These are phyloP conservation scores for Pseudonitzschia delicatissima DNA, from an alignment of 108 stramenopile genomes.

Conservation along the genomic window DNA sequence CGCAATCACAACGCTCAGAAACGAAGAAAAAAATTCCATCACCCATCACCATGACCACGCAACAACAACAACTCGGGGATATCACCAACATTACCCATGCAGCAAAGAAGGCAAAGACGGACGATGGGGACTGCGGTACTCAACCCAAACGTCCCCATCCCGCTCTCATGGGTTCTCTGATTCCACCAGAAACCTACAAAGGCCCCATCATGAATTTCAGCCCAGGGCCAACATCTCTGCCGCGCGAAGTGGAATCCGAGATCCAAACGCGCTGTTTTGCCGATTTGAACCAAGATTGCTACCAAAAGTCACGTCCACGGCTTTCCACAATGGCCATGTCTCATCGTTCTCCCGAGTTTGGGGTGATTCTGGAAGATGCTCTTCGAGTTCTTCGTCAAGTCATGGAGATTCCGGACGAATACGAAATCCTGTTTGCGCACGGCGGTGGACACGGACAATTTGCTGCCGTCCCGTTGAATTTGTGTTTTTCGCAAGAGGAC, in stretches of 20 bases:
- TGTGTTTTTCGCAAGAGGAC: conserved; percentile 13
- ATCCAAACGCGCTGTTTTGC: conserved; percentile 7
- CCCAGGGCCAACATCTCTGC: conserved; percentile 41
- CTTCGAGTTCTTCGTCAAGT: conserved; percentile 13
- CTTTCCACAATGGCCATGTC: conserved; percentile 31
- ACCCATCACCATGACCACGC: too few species aligned
- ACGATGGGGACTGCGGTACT: too few species aligned
- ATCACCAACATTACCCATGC: too few species aligned
- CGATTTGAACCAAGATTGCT: too few species aligned
- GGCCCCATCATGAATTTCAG: conserved; percentile 28
- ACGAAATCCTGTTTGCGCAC: conserved; percentile 40
- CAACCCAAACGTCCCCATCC: too few species aligned
- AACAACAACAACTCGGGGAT: too few species aligned
- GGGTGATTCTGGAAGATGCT: conserved; percentile 23
- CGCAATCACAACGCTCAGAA: too few species aligned
- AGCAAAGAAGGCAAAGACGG: too few species aligned
- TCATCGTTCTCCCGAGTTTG: conserved; percentile 46
- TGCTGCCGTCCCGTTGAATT: conserved; percentile 39
- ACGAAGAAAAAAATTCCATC: too few species aligned
- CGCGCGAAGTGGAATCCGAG: conserved; percentile 28
- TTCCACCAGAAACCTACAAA: conserved; percentile 27
- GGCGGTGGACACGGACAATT: conserved; percentile 51
- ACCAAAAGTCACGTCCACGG: too few species aligned
- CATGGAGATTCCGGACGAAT: conserved; percentile 33
- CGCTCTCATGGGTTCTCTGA: conserved; percentile 36